Evolutionary conservation across 805 yeast species (phyloP).

Genomic region (Nakazawaea anatomiae): DNA sequence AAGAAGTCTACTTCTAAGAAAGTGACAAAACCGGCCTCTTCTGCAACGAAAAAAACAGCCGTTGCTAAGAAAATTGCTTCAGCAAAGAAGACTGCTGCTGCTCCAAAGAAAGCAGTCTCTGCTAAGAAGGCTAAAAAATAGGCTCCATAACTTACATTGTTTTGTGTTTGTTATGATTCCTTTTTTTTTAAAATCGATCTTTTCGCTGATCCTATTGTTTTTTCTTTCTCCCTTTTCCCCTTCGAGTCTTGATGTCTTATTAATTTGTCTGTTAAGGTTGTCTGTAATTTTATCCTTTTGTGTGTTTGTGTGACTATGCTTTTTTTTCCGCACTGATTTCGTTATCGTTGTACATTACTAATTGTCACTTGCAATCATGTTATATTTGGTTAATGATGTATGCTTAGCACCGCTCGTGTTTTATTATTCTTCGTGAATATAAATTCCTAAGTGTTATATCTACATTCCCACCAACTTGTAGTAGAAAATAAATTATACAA

Average conservation of each 20-base stretch:
- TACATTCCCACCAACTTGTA: too few relatives aligned
- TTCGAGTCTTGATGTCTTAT: conserved; percentile 10
- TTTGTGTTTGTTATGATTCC: neutral
- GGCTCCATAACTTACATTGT: too few relatives aligned
- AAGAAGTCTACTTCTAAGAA: conserved; percentile 22
- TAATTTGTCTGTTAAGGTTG: conserved; percentile 4
- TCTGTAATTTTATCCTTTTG: neutral
- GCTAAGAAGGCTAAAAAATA: conserved; percentile 18
- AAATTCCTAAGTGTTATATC: too few relatives aligned
- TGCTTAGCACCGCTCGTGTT: too few relatives aligned
- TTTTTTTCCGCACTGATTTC: neutral
- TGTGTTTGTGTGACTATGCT: neutral
- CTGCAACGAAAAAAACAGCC: conserved; percentile 11
- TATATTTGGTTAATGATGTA: too few relatives aligned
- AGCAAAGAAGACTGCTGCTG: conserved; percentile 16
- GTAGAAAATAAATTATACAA: too few relatives aligned
- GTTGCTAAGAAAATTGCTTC: conserved; percentile 14
- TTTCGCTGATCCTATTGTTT: neutral
- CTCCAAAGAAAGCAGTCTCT: conserved; percentile 19
- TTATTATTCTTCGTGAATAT: too few relatives aligned
- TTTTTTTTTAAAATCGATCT: neutral
- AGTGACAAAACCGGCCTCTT: neutral
- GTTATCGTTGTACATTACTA: neutral
- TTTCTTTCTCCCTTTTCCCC: neutral
- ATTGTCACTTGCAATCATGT: neutral